Evolutionary conservation across 2,329 filamentous ascomycete species (phyloP).

Genomic region (Beauveria asiatica): DNA sequence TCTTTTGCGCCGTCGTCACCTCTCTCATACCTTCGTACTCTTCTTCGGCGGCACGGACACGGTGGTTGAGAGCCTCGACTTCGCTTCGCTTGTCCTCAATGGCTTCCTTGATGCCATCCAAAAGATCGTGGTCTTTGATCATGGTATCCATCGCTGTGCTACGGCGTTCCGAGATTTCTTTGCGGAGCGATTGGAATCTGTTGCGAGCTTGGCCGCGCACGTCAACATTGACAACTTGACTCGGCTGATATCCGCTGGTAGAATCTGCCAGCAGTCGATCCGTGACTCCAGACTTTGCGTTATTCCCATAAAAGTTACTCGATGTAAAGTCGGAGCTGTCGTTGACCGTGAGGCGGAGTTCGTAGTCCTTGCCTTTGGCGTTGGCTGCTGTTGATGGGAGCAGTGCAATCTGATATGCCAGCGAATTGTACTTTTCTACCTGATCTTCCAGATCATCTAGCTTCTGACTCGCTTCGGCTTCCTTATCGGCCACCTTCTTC

Average conservation of each 20-base stretch:
- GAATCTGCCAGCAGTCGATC: constrained; percentile 78
- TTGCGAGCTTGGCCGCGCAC: constrained; percentile 74
- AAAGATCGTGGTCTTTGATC: constrained; percentile 87
- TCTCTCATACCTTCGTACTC: constrained; percentile 94
- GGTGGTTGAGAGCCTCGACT: constrained; percentile 83
- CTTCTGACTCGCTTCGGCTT: constrained; percentile 74
- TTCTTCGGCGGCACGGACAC: constrained; percentile 78
- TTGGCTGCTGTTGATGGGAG: constrained; percentile 80
- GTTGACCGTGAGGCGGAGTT: constrained; percentile 75
- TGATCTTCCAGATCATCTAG: constrained; percentile 87
- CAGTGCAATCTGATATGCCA: constrained; percentile 87
- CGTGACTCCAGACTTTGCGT: constrained; percentile 30
- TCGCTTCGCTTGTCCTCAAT: constrained; percentile 93
- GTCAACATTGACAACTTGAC: constrained; percentile 82
- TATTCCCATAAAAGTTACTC: constrained; percentile 41
- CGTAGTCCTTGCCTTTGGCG: constrained; percentile 76
- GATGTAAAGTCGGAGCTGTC: constrained; percentile 68
- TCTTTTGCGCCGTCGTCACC: constrained; percentile 74
- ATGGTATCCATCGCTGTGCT: constrained; percentile 77
- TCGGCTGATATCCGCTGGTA: constrained; percentile 79
- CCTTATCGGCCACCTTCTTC: constrained; percentile 73
- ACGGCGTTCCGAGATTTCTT: constrained; percentile 85
- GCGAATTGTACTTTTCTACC: constrained; percentile 85
- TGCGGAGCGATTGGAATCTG: constrained; percentile 68
- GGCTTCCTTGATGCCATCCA: constrained; percentile 91